Percentiles rank a stretch among this genome's conserved stretches.
phyloP scores from a whole-genome alignment of 768 basidiomycete genomes.

The Psilocybe sp. region DNA sequence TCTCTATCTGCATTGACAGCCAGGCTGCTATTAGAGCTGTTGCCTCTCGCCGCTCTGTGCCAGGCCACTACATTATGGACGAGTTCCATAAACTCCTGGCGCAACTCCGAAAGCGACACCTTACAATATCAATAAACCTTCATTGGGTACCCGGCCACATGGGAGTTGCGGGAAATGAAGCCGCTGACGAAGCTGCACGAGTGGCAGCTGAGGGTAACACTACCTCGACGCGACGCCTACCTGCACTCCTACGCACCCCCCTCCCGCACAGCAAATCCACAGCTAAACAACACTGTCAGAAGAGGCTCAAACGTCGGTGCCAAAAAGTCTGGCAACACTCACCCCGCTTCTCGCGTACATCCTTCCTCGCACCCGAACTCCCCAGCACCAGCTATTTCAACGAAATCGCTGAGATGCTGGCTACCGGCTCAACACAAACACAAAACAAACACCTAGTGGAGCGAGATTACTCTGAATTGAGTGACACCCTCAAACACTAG shows the following conservation, averaged over 20 bases:
- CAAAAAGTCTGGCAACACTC: background rate
- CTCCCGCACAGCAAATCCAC: conserved; percentile 9
- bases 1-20: background rate
- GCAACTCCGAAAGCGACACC: background rate
- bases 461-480: no score
- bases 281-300: conserved; percentile 1
- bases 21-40: background rate
- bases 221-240: background rate
- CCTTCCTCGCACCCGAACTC: background rate
- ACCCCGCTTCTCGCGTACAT: background rate
- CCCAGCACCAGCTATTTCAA: background rate
- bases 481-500: no score
- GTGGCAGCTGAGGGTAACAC: background rate
- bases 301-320: background rate
- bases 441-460: no score
- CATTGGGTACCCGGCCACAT: conserved; percentile 4
- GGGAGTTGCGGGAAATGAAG: conserved; percentile 3
- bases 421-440: no score
- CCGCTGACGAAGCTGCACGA: background rate
- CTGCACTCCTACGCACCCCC: background rate
- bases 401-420: background rate
- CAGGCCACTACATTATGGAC: conserved; percentile 1
- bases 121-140: background rate
- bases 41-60: background rate
- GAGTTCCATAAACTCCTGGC: background rate